Base-by-base conservation (phyloP, 495 filamentous ascomycete species). In the Apiosordaria backusii region DNA sequence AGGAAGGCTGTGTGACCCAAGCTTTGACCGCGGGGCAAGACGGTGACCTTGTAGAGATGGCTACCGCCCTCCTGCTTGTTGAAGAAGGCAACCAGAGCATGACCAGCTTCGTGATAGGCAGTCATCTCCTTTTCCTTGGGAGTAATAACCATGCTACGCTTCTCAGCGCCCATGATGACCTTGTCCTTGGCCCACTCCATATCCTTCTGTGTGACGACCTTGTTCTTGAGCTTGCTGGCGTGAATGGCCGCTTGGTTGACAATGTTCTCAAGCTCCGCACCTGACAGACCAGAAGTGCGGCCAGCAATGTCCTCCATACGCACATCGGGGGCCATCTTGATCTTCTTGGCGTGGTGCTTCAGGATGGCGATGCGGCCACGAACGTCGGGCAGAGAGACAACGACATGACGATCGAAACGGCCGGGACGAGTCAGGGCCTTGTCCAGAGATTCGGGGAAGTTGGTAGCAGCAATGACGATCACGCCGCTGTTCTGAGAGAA, bases 181-280 rank as follows among this genome's bases (percentile, higher is more conserved):
- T 93, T 96, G 81, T 99, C 95, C 77, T 96, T 97, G 57, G 95
- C 94, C 92, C 92, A 98, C 68, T 97, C 95, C 62, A 99, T 90
- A 73, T 98, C 92, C 21, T 83, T 74, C 74, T 92, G 88, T 22
- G 83, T 80, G 67, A 99, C 93, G 54, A 86, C 85, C 54, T 77
- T 78, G 18, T 87, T 83, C 77, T 91, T 94, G 61, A 88, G 83
- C 75, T 93, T 90, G 75, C 89, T 92, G 18, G 95, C 95, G 70
- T 89, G 92, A 45, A 98, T 88, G 9, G 95, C 95, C 40, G 95
- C 95, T 78, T 97, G 92, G 77, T 99, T 99, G 70, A 97, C 90
- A 68, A 99, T 83, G 73, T 97, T 98, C 76, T 98, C 95, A 26
- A 99, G 81, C 66, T 98, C 93, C 10, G 95, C 95, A 64, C 95